Conservation (phyloP, 1,284 basidiomycete genomes). For the Puccinia novopanici region DNA sequence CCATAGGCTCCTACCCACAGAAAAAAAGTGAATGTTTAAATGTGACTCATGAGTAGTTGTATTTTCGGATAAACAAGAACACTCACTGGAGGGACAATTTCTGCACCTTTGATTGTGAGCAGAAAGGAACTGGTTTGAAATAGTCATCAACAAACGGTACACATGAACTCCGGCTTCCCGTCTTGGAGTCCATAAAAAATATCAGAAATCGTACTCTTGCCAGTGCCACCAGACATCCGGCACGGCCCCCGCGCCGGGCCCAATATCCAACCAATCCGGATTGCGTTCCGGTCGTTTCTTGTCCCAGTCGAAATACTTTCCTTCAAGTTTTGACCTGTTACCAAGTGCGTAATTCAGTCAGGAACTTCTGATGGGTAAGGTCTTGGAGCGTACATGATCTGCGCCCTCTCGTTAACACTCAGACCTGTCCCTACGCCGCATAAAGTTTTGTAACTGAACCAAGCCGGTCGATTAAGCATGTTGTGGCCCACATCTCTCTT, state of each 20-base stretch:
- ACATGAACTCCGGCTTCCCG: neutral
- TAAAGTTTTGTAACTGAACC: constrained; percentile 42
- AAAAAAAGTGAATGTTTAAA: neutral
- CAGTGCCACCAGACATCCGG: constrained; percentile 44
- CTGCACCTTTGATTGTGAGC: constrained; percentile 45
- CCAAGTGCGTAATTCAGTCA: neutral
- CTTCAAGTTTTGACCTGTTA: constrained; percentile 35
- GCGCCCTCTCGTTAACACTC: constrained; percentile 13
- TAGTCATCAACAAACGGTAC: neutral
- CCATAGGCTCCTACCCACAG: constrained; percentile 24
- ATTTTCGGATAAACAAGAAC: no score
- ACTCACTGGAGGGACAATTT: constrained; percentile 36
- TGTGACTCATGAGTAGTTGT: neutral
- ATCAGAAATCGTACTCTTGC: constrained; percentile 23
- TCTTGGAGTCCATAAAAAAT: neutral
- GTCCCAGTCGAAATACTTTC: constrained; percentile 37
- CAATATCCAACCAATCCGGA: constrained; percentile 40
- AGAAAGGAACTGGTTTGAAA: constrained; percentile 36
- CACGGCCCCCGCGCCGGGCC: neutral
- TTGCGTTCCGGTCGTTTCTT: constrained; percentile 6
- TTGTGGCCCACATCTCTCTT: neutral
- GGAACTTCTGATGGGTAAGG: neutral
- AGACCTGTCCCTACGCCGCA: constrained; percentile 38
- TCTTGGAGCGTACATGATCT: constrained; percentile 29
- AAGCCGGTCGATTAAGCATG: neutral